Conservation (phyloP, 2,329 filamentous ascomycete genomes). For the Diaporthe aspalathi region DNA sequence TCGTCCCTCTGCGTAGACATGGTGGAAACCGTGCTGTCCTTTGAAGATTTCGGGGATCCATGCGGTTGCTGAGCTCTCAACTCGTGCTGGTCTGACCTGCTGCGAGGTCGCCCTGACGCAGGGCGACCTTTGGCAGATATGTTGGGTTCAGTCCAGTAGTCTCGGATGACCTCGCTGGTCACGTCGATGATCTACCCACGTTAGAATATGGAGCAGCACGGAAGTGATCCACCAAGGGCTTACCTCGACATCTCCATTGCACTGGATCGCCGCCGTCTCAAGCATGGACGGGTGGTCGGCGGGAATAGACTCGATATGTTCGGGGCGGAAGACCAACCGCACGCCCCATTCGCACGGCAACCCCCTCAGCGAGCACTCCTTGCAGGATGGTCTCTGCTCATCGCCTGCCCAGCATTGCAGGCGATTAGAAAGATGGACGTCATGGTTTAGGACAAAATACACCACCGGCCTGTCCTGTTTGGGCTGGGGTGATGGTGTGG, state of each 20-base stretch:
- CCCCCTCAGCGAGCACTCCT: constrained; percentile 24
- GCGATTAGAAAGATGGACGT: background rate
- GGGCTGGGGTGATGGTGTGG: background rate
- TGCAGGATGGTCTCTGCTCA: constrained; percentile 21
- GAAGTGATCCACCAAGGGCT: background rate
- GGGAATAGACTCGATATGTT: constrained; percentile 26
- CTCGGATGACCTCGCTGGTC: constrained; percentile 23
- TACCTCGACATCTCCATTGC: constrained; percentile 4
- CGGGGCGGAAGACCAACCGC: constrained; percentile 21
- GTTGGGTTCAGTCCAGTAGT: constrained; percentile 22
- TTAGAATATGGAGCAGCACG: background rate
- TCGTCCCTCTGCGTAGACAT: constrained; percentile 1
- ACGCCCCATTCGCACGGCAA: constrained; percentile 26
- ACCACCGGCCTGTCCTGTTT: background rate
- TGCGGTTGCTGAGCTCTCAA: constrained; percentile 7
- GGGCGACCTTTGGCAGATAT: constrained; percentile 1
- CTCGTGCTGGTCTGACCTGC: background rate
- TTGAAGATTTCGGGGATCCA: constrained; percentile 9
- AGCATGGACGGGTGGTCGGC: constrained; percentile 25
- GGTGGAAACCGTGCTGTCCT: constrained; percentile 9
- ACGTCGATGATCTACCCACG: constrained; percentile 4
- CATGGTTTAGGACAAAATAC: background rate
- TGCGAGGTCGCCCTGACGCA: background rate
- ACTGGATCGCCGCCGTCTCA: background rate
- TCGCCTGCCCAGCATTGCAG: constrained; percentile 4